phyloP scores from a whole-genome alignment of 2,329 filamentous ascomycete species.

The Thermochaetoides dissita region DNA sequence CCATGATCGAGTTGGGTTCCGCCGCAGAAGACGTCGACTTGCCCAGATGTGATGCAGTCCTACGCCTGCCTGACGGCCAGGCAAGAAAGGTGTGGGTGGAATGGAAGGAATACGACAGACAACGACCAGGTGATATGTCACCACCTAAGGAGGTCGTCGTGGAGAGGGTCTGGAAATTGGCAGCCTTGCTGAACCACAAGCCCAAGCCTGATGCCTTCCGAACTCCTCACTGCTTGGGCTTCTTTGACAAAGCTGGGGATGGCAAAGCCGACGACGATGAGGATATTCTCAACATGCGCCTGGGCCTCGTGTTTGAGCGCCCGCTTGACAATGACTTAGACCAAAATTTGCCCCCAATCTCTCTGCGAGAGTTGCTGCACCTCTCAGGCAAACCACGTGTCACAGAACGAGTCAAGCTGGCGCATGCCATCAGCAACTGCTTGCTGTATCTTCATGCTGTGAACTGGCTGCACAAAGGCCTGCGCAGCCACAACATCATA shows the following conservation, averaged over 20 bases:
- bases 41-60: slow-evolving; percentile 26
- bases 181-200: slow-evolving; percentile 31
- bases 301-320: slow-evolving; percentile 41
- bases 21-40: slow-evolving; percentile 21
- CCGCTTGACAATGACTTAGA: slow-evolving; percentile 25
- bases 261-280: slow-evolving; percentile 23
- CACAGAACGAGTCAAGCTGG: slow-evolving; percentile 36
- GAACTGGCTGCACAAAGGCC: slow-evolving; percentile 36
- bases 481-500: slow-evolving; percentile 27
- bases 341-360: slow-evolving; percentile 26
- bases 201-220: slow-evolving; percentile 35
- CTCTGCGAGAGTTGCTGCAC: slow-evolving; percentile 33
- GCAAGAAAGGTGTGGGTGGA: slow-evolving; percentile 32
- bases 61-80: slow-evolving; percentile 22
- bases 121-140: slow-evolving; percentile 20
- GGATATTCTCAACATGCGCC: slow-evolving; percentile 28
- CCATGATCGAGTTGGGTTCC: slow-evolving; percentile 22
- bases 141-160: slow-evolving; percentile 29
- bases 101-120: slow-evolving; percentile 34
- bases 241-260: slow-evolving; percentile 28
- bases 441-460: slow-evolving; percentile 39
- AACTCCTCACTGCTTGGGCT: slow-evolving; percentile 36
- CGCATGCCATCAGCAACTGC: slow-evolving; percentile 36
- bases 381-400: slow-evolving; percentile 30
- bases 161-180: slow-evolving; percentile 31